Evolutionary conservation across 2,329 filamentous ascomycete species (phyloP).

Genomic region (Xylariaceae sp.): DNA sequence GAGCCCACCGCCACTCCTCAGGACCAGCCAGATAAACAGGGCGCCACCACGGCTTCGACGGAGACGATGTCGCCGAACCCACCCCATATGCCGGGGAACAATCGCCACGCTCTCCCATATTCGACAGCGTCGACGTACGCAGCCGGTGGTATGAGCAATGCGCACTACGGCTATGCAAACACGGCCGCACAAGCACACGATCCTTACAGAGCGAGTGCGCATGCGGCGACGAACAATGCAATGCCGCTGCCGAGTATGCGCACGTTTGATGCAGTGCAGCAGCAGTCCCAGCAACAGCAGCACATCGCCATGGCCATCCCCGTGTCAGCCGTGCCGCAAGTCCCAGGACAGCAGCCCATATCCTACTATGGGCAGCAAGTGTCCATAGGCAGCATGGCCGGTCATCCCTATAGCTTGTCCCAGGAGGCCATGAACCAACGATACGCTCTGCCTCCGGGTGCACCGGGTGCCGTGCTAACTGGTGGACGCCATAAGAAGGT

Average conservation of each 20-base stretch:
- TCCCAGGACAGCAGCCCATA: constrained; percentile 34
- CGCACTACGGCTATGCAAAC: constrained; percentile 31
- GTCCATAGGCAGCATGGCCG: constrained; percentile 26
- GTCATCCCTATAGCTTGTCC: constrained; percentile 39
- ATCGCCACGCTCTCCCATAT: constrained; percentile 29
- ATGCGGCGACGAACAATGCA: constrained; percentile 28
- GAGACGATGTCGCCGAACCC: constrained; percentile 32
- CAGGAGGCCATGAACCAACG: constrained; percentile 40
- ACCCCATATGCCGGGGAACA: constrained; percentile 26
- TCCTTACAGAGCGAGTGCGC: constrained; percentile 33
- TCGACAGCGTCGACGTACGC: constrained; percentile 27
- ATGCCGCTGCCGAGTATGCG: constrained; percentile 41
- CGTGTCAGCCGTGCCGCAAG: constrained; percentile 34
- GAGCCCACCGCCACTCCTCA: constrained; percentile 16
- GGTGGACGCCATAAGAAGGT: constrained; percentile 55
- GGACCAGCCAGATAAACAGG: constrained; percentile 20
- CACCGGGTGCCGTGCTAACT: constrained; percentile 43
- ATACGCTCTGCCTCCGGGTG: constrained; percentile 44
- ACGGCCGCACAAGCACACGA: constrained; percentile 29
- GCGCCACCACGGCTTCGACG: constrained; percentile 20
- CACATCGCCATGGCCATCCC: constrained; percentile 37
- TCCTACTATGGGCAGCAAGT: constrained; percentile 41
- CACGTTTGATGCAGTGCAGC: constrained; percentile 37
- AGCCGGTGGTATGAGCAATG: constrained; percentile 25
- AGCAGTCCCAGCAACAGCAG: constrained; percentile 29